Conservation (phyloP, 176 grass and related monocot genomes). For the Pontederia paniculata region DNA sequence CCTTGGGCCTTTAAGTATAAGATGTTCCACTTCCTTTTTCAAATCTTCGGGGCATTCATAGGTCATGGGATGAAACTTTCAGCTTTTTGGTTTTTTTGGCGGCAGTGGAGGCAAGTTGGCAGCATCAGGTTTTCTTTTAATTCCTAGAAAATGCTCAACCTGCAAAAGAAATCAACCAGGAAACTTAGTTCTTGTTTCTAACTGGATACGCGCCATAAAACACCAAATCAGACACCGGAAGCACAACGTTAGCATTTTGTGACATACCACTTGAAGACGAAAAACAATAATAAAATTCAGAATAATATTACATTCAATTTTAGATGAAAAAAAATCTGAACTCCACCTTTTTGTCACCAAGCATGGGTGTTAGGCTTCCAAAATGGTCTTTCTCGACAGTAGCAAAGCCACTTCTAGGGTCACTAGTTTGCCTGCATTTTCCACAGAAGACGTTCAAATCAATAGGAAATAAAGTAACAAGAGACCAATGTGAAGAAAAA, state of each 20-base stretch:
- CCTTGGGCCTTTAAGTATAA: too few species aligned
- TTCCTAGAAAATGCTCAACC: slow-evolving; percentile 67
- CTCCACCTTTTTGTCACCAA: slow-evolving; percentile 63
- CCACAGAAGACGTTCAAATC: not conserved
- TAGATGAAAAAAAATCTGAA: not conserved
- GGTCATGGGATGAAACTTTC: not conserved
- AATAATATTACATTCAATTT: too few species aligned
- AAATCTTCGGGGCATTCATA: too few species aligned
- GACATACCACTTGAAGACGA: too few species aligned
- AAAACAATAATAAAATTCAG: too few species aligned
- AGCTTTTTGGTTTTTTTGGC: slow-evolving; percentile 58
- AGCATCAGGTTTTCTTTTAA: slow-evolving; percentile 50
- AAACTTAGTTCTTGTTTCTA: too few species aligned
- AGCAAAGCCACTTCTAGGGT: slow-evolving; percentile 56
- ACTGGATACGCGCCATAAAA: too few species aligned
- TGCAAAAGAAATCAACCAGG: slow-evolving; percentile 3
- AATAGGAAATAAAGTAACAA: not conserved
- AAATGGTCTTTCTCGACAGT: slow-evolving; percentile 54
- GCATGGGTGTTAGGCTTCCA: slow-evolving; percentile 69
- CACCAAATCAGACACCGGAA: too few species aligned
- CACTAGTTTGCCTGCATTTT: slow-evolving; percentile 48
- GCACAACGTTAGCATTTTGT: too few species aligned
- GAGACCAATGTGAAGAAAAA: too few species aligned
- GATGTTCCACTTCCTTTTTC: too few species aligned
- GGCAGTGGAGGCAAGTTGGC: slow-evolving; percentile 29